Percentiles rank a stretch among this genome's conserved stretches.
Evolutionary conservation across 1,284 basidiomycete species (phyloP).

Genomic region (Cutaneotrichosporon sp.): DNA sequence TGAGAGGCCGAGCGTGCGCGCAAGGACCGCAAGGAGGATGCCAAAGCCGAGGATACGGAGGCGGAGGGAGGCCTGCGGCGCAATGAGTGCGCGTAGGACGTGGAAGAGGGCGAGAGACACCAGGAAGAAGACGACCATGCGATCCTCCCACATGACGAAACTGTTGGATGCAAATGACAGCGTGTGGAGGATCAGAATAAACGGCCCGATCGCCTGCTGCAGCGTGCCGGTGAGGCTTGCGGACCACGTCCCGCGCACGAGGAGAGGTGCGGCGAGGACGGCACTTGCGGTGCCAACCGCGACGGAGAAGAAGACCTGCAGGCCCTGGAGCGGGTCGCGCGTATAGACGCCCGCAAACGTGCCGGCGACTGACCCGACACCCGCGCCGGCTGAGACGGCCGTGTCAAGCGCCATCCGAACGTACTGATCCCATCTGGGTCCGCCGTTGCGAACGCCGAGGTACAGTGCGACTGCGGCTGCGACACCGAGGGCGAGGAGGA

Average conservation of each 20-base stretch:
- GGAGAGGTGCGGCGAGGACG: constrained; percentile 34
- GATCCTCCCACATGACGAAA: constrained; percentile 94
- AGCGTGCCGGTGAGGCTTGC: constrained; percentile 27
- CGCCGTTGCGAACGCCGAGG: constrained; percentile 44
- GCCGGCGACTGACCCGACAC: constrained; percentile 36
- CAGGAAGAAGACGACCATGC: constrained; percentile 71
- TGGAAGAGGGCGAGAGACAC: constrained; percentile 61
- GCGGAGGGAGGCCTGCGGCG: constrained; percentile 69
- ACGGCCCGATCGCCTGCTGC: constrained; percentile 50
- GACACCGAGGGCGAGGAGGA: constrained; percentile 51
- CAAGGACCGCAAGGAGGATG: constrained; percentile 64
- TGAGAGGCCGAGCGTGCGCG: constrained; percentile 70
- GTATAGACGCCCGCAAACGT: constrained; percentile 39
- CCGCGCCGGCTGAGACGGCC: constrained; percentile 29
- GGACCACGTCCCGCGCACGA: constrained; percentile 17
- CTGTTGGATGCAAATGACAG: constrained; percentile 84
- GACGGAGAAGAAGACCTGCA: constrained; percentile 44
- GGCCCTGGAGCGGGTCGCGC: constrained; percentile 56
- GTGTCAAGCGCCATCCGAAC: constrained; percentile 47
- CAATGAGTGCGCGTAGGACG: constrained; percentile 61
- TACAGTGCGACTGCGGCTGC: constrained; percentile 49
- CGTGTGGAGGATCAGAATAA: constrained; percentile 66
- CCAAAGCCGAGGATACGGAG: constrained; percentile 72
- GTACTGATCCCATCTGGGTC: constrained; percentile 47
- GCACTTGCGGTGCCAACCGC: constrained; percentile 42